Base-by-base conservation (phyloP, 176 grass and related monocot genomes). In the maize (Zea mays) region DNA sequence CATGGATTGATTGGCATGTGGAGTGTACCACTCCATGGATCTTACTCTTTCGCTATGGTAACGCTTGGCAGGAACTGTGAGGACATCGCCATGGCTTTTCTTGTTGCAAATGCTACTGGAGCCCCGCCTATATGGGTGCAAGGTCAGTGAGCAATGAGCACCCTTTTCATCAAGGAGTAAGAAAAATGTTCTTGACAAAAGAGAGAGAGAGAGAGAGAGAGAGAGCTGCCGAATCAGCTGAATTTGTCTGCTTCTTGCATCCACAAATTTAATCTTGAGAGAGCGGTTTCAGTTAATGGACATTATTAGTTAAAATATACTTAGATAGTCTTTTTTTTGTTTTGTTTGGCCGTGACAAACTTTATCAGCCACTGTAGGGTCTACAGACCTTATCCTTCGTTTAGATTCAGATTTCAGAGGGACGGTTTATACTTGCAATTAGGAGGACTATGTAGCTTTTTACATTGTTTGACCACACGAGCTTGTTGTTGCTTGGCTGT, bases 51-150 rank as follows among this genome's bases (percentile, higher is more conserved):
- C 17, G 10, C 57, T 69, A 19, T 8, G 5, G 58, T 75, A 9
- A 67, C 62, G 7, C 20, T 82, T 81, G 11, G 19, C 78, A 99
- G 92, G 85, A 99, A 99, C 45, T 99, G 92, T 63, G 96, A 99
- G 81, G 96, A 99, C 49, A 99, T 99, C 82, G 96, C 96, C 3
- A 95, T 99, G 92, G 87, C 96, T 76, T 99, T 99, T 65, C 96
- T 99, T 52, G 81, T 93, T 64, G 96, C 92, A 77, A 99, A 99
- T 82, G 83, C 77, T 62, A 92, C 96, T 0, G 85, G 85, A 69
- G 84, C 85, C 90, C 96, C 96, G 79, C 96, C 96, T n/a, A 64
- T 99, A 33, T 99, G 96, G 96, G 96, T 99, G 46, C 68, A 95
- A 95, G 96, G 96, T 99, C 43, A 81, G 85, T 62, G 45, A 36